These are phyloP conservation scores for Auriscalpium orientale DNA, from an alignment of 768 basidiomycete genomes.

Conservation along the genomic window DNA sequence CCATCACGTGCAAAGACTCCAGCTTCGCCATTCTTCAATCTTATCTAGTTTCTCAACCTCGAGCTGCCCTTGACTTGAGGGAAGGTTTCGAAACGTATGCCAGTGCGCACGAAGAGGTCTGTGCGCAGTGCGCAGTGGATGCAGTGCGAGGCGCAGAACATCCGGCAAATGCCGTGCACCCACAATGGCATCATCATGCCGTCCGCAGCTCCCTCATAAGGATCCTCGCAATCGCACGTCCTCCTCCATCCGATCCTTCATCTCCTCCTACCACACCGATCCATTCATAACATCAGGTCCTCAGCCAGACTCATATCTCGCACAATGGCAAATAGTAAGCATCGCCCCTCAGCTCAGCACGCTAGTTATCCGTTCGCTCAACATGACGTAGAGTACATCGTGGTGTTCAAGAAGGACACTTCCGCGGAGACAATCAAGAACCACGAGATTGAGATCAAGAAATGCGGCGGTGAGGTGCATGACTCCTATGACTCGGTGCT, in stretches of 20 bases:
- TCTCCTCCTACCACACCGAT: neutral
- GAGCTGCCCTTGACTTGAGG: no score
- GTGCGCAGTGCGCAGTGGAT: no score
- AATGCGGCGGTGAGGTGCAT: neutral
- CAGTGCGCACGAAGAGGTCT: no score
- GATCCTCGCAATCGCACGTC: neutral
- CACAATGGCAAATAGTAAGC: neutral
- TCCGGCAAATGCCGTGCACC: neutral
- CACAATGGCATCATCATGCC: neutral
- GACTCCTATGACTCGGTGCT: neutral
- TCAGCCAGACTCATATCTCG: neutral
- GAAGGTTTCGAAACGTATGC: no score
- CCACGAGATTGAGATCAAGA: neutral
- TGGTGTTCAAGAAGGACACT: neutral
- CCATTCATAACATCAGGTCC: neutral
- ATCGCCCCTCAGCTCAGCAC: neutral
- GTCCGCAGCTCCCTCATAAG: neutral
- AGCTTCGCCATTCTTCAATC: no score
- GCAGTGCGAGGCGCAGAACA: no score
- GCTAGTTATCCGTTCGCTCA: neutral
- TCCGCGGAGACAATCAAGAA: neutral
- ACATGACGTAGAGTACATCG: neutral
- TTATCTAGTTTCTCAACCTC: no score
- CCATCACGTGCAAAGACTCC: no score
- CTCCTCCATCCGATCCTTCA: neutral